phyloP scores from a whole-genome alignment of 2,329 filamentous ascomycete species.

The Arthrobotrys megalospora region DNA sequence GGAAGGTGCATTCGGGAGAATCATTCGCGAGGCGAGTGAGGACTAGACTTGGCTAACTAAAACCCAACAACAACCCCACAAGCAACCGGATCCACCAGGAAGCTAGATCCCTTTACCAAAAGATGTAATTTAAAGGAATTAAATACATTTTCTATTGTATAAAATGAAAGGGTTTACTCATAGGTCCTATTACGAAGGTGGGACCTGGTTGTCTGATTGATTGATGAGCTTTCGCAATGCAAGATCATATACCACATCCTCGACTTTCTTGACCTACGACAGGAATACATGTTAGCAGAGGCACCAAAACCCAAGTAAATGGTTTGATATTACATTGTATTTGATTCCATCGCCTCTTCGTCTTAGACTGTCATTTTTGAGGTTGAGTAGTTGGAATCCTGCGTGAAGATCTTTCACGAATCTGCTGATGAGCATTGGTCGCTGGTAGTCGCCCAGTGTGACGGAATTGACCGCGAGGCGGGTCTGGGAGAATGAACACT shows the following conservation, averaged over 20 bases:
- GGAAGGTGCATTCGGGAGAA: slow-evolving; percentile 49
- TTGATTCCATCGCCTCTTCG: slow-evolving; percentile 94
- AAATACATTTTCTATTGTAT: neutral
- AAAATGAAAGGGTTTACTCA: neutral
- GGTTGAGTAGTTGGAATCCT: slow-evolving; percentile 95
- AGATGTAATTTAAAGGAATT: neutral
- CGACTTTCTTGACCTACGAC: slow-evolving; percentile 87
- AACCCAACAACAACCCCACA: slow-evolving; percentile 29
- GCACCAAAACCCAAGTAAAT: slow-evolving; percentile 8
- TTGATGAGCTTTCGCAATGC: slow-evolving; percentile 83
- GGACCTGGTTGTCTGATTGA: slow-evolving; percentile 67
- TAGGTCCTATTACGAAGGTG: slow-evolving; percentile 50
- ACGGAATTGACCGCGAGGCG: slow-evolving; percentile 95
- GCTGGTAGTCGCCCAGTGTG: slow-evolving; percentile 86
- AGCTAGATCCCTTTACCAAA: neutral
- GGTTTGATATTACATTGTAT: slow-evolving; percentile 76
- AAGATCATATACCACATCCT: slow-evolving; percentile 97
- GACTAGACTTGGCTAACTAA: slow-evolving; percentile 14
- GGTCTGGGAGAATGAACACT: slow-evolving; percentile 69
- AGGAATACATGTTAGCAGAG: slow-evolving; percentile 1
- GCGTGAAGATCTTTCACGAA: slow-evolving; percentile 97
- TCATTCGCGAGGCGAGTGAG: neutral
- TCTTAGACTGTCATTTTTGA: slow-evolving; percentile 94
- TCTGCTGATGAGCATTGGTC: slow-evolving; percentile 87
- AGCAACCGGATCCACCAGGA: neutral